A percentile compares a stretch with the other conserved stretches of the same genome.
Evolutionary conservation across 2,329 filamentous ascomycete species (phyloP).

Genomic region (Corynespora cassiicola): DNA sequence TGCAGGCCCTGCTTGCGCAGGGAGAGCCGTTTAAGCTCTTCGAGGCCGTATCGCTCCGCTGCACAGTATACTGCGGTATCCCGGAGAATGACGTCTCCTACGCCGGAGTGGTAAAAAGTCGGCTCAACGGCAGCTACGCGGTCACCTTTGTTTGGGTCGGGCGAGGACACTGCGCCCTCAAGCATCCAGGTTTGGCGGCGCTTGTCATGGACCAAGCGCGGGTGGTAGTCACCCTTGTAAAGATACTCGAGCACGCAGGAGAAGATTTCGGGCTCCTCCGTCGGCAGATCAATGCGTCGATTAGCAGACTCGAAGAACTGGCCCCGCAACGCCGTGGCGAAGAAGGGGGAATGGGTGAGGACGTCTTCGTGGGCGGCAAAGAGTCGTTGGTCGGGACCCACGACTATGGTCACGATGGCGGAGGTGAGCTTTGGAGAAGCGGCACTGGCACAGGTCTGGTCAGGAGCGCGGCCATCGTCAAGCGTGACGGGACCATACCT

Average conservation of each 20-base stretch:
- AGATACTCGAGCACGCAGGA: constrained; percentile 94
- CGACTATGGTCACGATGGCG: constrained; percentile 85
- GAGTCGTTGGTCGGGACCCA: constrained; percentile 83
- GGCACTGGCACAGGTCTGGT: constrained; percentile 19
- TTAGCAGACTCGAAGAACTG: constrained; percentile 73
- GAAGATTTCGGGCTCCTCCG: constrained; percentile 87
- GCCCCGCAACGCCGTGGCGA: constrained; percentile 73
- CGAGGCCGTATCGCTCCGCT: constrained; percentile 87
- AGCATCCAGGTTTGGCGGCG: constrained; percentile 87
- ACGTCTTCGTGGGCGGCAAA: constrained; percentile 97
- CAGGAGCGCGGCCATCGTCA: constrained; percentile 5
- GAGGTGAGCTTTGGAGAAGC: constrained; percentile 61
- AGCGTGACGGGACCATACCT: constrained; percentile 42
- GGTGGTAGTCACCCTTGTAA: constrained; percentile 96
- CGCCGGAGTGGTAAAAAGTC: constrained; percentile 77
- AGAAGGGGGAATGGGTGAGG: constrained; percentile 83
- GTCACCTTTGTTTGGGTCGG: constrained; percentile 61
- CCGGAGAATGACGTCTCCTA: constrained; percentile 79
- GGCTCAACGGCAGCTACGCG: constrained; percentile 68
- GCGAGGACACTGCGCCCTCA: constrained; percentile 71
- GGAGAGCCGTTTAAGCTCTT: constrained; percentile 88
- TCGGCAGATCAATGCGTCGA: constrained; percentile 80
- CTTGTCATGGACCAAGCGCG: constrained; percentile 86
- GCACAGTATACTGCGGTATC: constrained; percentile 96
- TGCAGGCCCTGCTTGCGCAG: constrained; percentile 95